Evolutionary conservation across 2,329 filamentous ascomycete species (phyloP).

Genomic region (Colletotrichum sp.): DNA sequence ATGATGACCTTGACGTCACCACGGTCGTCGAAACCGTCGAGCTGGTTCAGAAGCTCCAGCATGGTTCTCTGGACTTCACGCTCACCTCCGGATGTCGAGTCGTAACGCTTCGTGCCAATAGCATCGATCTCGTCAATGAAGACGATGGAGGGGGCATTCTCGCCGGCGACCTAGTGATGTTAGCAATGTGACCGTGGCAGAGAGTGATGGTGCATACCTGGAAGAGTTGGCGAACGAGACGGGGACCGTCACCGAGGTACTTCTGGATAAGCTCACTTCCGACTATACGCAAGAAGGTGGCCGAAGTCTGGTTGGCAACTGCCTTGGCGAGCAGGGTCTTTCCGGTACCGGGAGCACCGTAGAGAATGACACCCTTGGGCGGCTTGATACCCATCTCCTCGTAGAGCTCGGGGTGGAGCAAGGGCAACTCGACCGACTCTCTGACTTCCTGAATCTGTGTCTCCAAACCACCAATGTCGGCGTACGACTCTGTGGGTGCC

Average conservation of each 20-base stretch:
- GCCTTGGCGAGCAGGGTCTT: slow-evolving; percentile 99
- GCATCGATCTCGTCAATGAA: slow-evolving; percentile 99
- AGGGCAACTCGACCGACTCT: slow-evolving; percentile 93
- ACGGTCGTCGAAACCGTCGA: slow-evolving; percentile 97
- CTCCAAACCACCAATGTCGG: slow-evolving; percentile 96
- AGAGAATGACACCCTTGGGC: slow-evolving; percentile 98
- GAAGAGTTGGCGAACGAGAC: slow-evolving; percentile 95
- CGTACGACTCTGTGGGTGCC: slow-evolving; percentile 96
- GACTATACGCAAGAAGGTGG: slow-evolving; percentile 97
- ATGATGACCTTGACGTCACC: slow-evolving; percentile 99
- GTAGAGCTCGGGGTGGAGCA: slow-evolving; percentile 95
- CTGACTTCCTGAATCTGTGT: slow-evolving; percentile 96
- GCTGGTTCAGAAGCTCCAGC: slow-evolving; percentile 96
- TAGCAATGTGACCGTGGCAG: neutral
- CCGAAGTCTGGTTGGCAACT: slow-evolving; percentile 96
- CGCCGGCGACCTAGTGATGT: slow-evolving; percentile 75
- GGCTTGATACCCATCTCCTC: slow-evolving; percentile 99
- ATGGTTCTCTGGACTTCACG: slow-evolving; percentile 98
- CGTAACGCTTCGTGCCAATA: slow-evolving; percentile 98
- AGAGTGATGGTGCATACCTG: slow-evolving; percentile 54
- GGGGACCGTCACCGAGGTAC: slow-evolving; percentile 94
- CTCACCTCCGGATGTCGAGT: slow-evolving; percentile 95
- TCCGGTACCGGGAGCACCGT: slow-evolving; percentile 93
- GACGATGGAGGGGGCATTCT: slow-evolving; percentile 95
- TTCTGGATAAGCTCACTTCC: slow-evolving; percentile 99